phyloP scores from a whole-genome alignment of 140 eudicot genomes.

The Senecio squalidus region DNA sequence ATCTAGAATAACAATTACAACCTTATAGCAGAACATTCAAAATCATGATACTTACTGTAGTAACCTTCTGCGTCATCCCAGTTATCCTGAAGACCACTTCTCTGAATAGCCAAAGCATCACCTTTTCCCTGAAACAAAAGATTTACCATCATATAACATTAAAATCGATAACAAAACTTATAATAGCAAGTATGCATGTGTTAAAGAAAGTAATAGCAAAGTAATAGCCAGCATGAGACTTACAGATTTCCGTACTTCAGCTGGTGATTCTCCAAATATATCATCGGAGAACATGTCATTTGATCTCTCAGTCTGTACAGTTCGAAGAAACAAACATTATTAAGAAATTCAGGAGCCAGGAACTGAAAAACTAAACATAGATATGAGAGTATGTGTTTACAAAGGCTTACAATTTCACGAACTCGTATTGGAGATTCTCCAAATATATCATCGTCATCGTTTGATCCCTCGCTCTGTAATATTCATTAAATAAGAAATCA shows the following conservation, averaged over 20 bases:
- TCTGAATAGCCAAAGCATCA: conserved; percentile 64
- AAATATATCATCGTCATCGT: conserved; percentile 84
- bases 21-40: background rate
- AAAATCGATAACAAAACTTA: background rate
- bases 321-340: background rate
- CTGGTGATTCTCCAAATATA: conserved; percentile 96
- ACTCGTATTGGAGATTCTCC: conserved; percentile 85
- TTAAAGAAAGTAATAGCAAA: background rate
- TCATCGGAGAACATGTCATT: conserved; percentile 89
- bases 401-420: conserved; percentile 50
- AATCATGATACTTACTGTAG: conserved; percentile 59
- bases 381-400: no score
- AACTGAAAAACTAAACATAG: no score
- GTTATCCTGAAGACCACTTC: conserved; percentile 87
- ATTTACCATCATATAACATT: background rate
- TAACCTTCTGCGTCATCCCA: conserved; percentile 99
- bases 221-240: conserved; percentile 11
- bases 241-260: conserved; percentile 73
- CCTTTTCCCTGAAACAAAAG: conserved; percentile 62
- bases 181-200: background rate
- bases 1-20: background rate
- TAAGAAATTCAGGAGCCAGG: background rate
- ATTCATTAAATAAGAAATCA: conserved; percentile 2
- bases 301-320: conserved; percentile 66
- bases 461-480: conserved; percentile 78